Base-by-base conservation (phyloP, 371 early-diverging fungal species). In the Syncephalastrum racemosum region DNA sequence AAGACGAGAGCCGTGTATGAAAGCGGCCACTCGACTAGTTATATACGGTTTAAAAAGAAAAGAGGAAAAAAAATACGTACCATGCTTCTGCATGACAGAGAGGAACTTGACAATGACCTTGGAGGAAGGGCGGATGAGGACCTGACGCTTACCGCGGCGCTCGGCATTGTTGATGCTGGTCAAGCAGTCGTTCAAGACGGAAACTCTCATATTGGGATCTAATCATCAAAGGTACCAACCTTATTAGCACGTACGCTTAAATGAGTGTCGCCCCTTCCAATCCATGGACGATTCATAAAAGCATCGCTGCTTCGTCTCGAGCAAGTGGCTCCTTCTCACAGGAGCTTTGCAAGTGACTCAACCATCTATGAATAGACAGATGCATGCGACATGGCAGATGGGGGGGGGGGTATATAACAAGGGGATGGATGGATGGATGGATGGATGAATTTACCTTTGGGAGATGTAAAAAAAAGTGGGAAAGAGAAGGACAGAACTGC, bases 71-170 rank as follows among this genome's bases (percentile, higher is more conserved):
- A 83, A 81, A 79, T 58, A 52, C 19, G 36, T 80, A 90, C 90
- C 94, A 79, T 95, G 94, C 82, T 91, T 91, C 83, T 96, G 99
- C 99, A 99, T 99, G 72, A 96, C 95, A 61, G 91, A 89, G 57
- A 99, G 81, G 88, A 99, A 99, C 84, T 92, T 91, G 84, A 95
- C 85, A 63, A 96, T 88, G 75, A 97, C 95, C 87, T 96, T 96
- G 76, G 96, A 95, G 62, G 90, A 88, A 59, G 95, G 94, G 59
- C 95, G 90, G 75, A 99, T 79, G 58, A 97, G 64, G 53, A 98
- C 97, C 81, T 97, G 96, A 68, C 96, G 89, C 87, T 96, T 96
- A 63, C 96, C 97, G 49, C 67, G 64, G 41, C 56, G 58, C 46
- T 61, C 61, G 40, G 60, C 59, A 77, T 99, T 99, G 90, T 90